phyloP scores from a whole-genome alignment of 2,329 filamentous ascomycete genomes.

The Clonostachys rhizophaga region DNA sequence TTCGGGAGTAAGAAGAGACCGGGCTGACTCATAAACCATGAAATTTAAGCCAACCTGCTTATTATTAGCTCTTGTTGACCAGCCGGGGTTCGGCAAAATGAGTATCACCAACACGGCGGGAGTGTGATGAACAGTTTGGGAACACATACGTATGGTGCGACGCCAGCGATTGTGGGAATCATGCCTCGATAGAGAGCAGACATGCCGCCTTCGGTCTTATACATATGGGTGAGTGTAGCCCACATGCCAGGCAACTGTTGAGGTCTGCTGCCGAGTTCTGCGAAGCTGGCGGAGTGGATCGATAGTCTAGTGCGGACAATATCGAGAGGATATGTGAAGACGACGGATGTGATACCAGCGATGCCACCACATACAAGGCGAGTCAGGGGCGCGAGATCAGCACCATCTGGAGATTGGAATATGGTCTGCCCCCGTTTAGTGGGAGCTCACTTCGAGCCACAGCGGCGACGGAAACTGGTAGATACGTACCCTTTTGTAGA shows the following conservation, averaged over 20 bases:
- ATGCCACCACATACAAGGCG: constrained; percentile 86
- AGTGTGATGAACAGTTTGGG: not conserved
- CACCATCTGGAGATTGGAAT: constrained; percentile 72
- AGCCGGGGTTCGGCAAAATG: not conserved
- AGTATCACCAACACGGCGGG: constrained; percentile 1
- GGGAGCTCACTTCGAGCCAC: not conserved
- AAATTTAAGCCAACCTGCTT: constrained; percentile 90
- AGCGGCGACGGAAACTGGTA: not conserved
- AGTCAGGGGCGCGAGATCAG: constrained; percentile 66
- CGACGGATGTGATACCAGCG: constrained; percentile 93
- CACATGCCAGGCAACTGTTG: constrained; percentile 88
- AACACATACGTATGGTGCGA: constrained; percentile 82
- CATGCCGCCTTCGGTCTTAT: constrained; percentile 83
- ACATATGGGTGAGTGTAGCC: constrained; percentile 76
- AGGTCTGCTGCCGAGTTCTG: constrained; percentile 60
- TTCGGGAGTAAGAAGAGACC: constrained; percentile 79
- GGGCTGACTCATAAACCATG: constrained; percentile 92
- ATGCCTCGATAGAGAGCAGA: constrained; percentile 90
- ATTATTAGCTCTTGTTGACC: constrained; percentile 8
- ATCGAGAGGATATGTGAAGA: constrained; percentile 92
- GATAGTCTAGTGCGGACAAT: constrained; percentile 94
- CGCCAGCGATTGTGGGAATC: constrained; percentile 86
- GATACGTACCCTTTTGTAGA: constrained; percentile 80
- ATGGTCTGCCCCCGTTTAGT: constrained; percentile 44
- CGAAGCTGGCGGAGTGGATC: constrained; percentile 96